Base-by-base conservation (phyloP, 2,329 filamentous ascomycete genomes). In the Aspergillus luchuensis region DNA sequence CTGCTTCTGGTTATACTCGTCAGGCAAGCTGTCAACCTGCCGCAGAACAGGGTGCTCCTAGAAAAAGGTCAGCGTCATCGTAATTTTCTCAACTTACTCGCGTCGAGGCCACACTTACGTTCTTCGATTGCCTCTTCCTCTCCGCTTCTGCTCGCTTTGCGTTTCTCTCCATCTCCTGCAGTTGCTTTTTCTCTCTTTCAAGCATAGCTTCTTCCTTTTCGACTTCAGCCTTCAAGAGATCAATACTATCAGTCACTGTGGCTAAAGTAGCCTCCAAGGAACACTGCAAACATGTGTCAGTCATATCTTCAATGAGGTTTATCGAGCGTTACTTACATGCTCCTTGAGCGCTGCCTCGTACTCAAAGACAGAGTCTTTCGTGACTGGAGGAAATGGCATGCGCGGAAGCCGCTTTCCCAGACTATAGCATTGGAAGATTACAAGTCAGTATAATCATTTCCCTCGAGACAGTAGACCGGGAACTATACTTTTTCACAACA, bases 331-430 rank as follows among this genome's bases (percentile, higher is more conserved):
- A 64, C 76, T 50, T 68, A 79, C 77, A 68, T 79, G 77, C 63
- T 79, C 77, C 60, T 77, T 70, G 8, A 81, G 69, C 5, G 74
- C 77, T 53, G 75, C 69, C 59, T 80, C 79, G 48, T 79, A 78
- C 62, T 80, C 77, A 63, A 81, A 80, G 53, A 71, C 73, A 0
- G 72, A 72, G 45, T 79, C 77, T 56, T 78, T 78, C 10, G 76
- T 75, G 25, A 72, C 68, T 5, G 77, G 77, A 1, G 79, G 79
- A 61, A 81, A 81, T 5, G 78, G 78, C 78, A 81, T 80, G 61
- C 76, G 72, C 38, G 79, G 78, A 3, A 81, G 69, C 45, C 79
- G 72, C 64, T 73, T 76, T 21, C 71, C 73, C 57, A 79, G 68
- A 60, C 77, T 79, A 52, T 2, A 45, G 33, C 4, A 25, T 25